Percentiles rank a stretch among this genome's conserved stretches.
phyloP scores from a whole-genome alignment of 2,329 filamentous ascomycete genomes.

The Penicillium sp. region DNA sequence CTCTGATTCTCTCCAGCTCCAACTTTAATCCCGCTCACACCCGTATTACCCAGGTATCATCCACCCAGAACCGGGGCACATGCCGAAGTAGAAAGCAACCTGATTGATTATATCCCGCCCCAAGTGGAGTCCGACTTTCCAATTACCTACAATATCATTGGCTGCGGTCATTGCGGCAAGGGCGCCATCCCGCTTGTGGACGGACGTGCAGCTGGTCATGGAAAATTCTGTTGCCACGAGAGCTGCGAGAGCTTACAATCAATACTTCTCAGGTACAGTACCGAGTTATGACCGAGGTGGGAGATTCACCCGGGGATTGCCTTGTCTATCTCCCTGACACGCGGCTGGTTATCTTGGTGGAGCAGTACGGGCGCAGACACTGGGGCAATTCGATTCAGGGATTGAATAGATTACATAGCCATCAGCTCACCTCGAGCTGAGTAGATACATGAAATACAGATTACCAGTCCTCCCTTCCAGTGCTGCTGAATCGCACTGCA shows the following conservation, averaged over 20 bases:
- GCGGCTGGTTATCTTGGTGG: too few relatives aligned
- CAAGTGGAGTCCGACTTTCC: slow-evolving; percentile 7
- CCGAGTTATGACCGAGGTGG: too few relatives aligned
- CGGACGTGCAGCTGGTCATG: slow-evolving; percentile 19
- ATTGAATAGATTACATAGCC: too few relatives aligned
- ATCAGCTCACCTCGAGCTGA: too few relatives aligned
- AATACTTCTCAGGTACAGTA: too few relatives aligned
- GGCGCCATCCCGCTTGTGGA: slow-evolving; percentile 20
- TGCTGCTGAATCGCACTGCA: slow-evolving; percentile 7
- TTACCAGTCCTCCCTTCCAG: too few relatives aligned
- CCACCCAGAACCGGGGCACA: slow-evolving; percentile 11
- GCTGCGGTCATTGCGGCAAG: slow-evolving; percentile 12
- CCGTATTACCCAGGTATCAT: background rate
- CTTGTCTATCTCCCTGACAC: too few relatives aligned
- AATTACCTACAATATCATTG: slow-evolving; percentile 16
- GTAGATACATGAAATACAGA: too few relatives aligned
- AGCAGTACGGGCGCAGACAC: too few relatives aligned
- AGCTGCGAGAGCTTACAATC: too few relatives aligned
- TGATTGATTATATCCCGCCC: slow-evolving; percentile 14
- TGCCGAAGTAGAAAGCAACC: slow-evolving; percentile 21
- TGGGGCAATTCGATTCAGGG: too few relatives aligned
- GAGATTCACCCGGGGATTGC: too few relatives aligned
- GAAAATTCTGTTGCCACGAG: slow-evolving; percentile 1
- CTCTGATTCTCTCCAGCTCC: background rate
- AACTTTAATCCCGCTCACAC: slow-evolving; percentile 1